Percentiles rank a stretch among this genome's conserved stretches.
Evolutionary conservation across 495 filamentous ascomycete species (phyloP).

Genomic region (Bathelium albidoporum): DNA sequence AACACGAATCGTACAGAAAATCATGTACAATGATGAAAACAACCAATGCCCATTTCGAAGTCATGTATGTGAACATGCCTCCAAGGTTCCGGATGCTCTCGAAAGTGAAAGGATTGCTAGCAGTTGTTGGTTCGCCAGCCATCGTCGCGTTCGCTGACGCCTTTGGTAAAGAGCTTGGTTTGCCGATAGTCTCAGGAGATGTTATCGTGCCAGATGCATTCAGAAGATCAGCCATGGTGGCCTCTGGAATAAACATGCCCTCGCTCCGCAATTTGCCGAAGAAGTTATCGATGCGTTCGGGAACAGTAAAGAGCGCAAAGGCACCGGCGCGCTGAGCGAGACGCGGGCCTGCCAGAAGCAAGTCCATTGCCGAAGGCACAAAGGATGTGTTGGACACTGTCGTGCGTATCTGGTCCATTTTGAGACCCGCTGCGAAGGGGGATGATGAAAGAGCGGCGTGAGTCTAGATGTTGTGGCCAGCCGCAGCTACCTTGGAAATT

Average conservation of each 20-base stretch:
- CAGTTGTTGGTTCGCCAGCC: not conserved
- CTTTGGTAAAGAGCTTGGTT: constrained; percentile 20
- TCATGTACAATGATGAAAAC: constrained; percentile 63
- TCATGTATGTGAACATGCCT: constrained; percentile 82
- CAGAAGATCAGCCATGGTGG: constrained; percentile 28
- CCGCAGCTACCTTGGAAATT: not conserved
- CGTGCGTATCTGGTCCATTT: not conserved
- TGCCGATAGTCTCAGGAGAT: constrained; percentile 18
- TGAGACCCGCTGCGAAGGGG: not conserved
- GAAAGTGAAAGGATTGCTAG: constrained; percentile 18
- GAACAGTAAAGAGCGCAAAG: constrained; percentile 45
- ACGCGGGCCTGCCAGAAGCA: constrained; percentile 39
- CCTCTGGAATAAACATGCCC: constrained; percentile 50
- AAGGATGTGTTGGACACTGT: constrained; percentile 12
- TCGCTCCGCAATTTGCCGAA: constrained; percentile 40
- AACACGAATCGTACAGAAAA: not conserved
- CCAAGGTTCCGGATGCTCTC: constrained; percentile 52
- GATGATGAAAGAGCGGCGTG: not conserved
- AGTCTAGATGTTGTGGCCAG: not conserved
- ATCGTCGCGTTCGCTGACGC: constrained; percentile 27
- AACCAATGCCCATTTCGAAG: constrained; percentile 83
- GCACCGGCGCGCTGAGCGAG: constrained; percentile 53
- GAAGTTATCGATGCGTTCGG: constrained; percentile 52
- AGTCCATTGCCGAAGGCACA: constrained; percentile 23
- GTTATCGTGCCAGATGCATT: constrained; percentile 29